A percentile compares a stretch with the other conserved stretches of the same genome.
These are phyloP conservation scores for Metschnikowia borealis DNA, from an alignment of 805 yeast genomes.

Conservation along the genomic window DNA sequence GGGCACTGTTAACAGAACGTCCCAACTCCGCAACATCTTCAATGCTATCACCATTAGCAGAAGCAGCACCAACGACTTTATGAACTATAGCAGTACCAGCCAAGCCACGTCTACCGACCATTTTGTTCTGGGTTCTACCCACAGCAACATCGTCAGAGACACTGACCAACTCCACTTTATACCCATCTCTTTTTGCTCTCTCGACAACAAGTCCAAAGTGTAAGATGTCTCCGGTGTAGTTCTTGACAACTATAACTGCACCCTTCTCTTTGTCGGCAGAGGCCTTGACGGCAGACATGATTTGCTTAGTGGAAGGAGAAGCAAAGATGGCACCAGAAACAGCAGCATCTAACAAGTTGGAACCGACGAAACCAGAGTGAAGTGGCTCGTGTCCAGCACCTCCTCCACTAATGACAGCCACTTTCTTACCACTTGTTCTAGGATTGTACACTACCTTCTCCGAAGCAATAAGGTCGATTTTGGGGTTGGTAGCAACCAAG, in stretches of 20 bases:
- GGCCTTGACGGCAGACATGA: conserved; percentile 65
- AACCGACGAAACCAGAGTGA: conserved; percentile 88
- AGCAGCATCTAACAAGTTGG: conserved; percentile 78
- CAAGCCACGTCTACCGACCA: conserved; percentile 91
- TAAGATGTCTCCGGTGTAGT: conserved; percentile 90
- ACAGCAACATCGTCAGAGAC: conserved; percentile 95
- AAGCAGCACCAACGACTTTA: conserved; percentile 76
- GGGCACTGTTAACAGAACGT: conserved; percentile 51
- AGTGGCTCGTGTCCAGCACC: conserved; percentile 96
- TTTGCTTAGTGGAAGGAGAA: conserved; percentile 90
- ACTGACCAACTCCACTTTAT: conserved; percentile 64
- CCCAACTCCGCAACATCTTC: conserved; percentile 57
- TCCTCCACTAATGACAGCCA: conserved; percentile 82
- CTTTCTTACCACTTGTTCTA: conserved; percentile 42
- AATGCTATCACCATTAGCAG: conserved; percentile 42
- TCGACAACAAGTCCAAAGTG: conserved; percentile 93
- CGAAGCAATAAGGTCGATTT: conserved; percentile 47
- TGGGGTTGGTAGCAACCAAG: conserved; percentile 52
- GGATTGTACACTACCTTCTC: conserved; percentile 54
- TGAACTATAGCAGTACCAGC: conserved; percentile 90
- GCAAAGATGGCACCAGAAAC: conserved; percentile 92
- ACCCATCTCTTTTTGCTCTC: conserved; percentile 76
- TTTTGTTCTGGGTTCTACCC: conserved; percentile 81
- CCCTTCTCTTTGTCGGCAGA: conserved; percentile 52
- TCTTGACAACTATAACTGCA: conserved; percentile 75